Base-by-base conservation (phyloP, 768 basidiomycete genomes). In the Pisolithus marmoratus region DNA sequence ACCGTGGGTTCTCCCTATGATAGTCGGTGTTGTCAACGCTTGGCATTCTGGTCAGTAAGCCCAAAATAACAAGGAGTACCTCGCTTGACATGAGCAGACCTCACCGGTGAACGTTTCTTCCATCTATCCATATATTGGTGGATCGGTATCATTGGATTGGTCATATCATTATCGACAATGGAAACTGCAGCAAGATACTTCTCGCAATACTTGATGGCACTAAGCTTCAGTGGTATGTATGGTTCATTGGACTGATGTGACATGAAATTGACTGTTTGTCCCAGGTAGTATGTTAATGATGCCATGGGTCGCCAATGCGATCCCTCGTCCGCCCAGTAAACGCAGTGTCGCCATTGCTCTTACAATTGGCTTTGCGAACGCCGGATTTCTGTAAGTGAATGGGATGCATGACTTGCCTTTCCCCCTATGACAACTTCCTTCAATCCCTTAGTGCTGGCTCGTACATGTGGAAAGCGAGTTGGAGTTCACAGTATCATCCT, bases 151-250 rank as follows among this genome's bases (percentile, higher is more conserved):
- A 38, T 82, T 3, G 84, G 80, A 1, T 85, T 78, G 56, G 78
- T 85, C 54, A 82, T 85, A 53, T 76, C 75, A 2, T 61, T 84
- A 19, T 76, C 75, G 2, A 84, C 82, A 0, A 73, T 73, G 67
- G 68, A 65, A 3, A 72, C 73, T n/a, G 74, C 65, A 0, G 82
- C 72, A 1, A 76, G 83, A 49, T 85, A 85, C 55, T 70, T 85
- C 24, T 74, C 80, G 1, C 65, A 85, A 63, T 85, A 84, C 65
- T 69, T 85, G 29, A 83, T 86, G 82, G 75, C 83, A 0, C 64
- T 67, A 48, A 83, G 83, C 46, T 79, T 78, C 54, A 66, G 66
- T 5, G 76, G 76, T 69, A 38, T 24, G 65, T 51, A 4, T 14
- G 14, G 26, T n/a, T 27, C 47, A 20, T 8, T 6, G 11, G 11